phyloP scores from a whole-genome alignment of 1,284 basidiomycete genomes.

The Gastroboletus turbinatus region DNA sequence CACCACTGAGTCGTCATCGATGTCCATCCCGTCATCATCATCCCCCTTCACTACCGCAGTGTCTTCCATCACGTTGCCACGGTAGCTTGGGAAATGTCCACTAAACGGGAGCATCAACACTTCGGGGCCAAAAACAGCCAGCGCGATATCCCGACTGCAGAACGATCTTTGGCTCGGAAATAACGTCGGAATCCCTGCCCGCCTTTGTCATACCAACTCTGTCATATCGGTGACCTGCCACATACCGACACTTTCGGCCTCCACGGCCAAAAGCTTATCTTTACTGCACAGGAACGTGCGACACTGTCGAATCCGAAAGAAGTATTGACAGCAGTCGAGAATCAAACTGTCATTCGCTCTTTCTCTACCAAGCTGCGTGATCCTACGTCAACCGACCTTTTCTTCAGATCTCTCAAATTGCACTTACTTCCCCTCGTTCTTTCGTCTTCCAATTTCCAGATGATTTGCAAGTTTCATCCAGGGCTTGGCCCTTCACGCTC shows the following conservation, averaged over 20 bases:
- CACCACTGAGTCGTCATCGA: constrained; percentile 62
- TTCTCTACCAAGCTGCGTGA: constrained; percentile 28
- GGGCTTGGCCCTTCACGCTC: constrained; percentile 62
- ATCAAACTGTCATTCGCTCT: constrained; percentile 65
- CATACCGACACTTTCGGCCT: constrained; percentile 53
- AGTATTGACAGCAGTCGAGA: constrained; percentile 70
- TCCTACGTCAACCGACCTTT: constrained; percentile 1
- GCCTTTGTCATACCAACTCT: constrained; percentile 17
- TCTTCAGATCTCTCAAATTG: neutral
- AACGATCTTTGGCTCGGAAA: constrained; percentile 27
- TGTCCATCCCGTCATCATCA: constrained; percentile 56
- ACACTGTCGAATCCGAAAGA: constrained; percentile 34
- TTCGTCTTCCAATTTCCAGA: constrained; percentile 58
- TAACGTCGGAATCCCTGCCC: constrained; percentile 31
- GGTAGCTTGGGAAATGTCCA: constrained; percentile 37
- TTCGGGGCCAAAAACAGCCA: constrained; percentile 39
- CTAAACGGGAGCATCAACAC: constrained; percentile 38
- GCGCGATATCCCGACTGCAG: constrained; percentile 45
- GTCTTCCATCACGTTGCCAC: constrained; percentile 26
- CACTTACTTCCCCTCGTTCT: constrained; percentile 44
- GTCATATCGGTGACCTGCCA: constrained; percentile 5
- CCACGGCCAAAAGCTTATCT: constrained; percentile 63
- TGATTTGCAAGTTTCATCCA: constrained; percentile 60
- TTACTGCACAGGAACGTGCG: constrained; percentile 56
- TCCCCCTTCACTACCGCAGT: constrained; percentile 31